Percentiles rank a stretch among this genome's conserved stretches.
Conservation (phyloP, 306 rosid genomes). For the Cucurbita ficifolia region DNA sequence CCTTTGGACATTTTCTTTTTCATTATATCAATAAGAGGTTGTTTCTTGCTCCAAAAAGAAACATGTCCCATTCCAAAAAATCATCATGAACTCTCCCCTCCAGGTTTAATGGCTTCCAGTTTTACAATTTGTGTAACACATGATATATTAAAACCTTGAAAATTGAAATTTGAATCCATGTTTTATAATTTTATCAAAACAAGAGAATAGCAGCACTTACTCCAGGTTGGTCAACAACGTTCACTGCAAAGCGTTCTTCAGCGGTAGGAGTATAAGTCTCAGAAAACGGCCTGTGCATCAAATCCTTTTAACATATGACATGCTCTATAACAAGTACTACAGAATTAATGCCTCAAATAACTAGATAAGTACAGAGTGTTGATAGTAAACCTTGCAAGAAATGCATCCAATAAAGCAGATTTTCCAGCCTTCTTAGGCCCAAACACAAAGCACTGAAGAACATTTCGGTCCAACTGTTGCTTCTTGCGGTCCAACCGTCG, state of each 20-base stretch:
- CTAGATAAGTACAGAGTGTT: background rate
- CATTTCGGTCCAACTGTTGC: constrained; percentile 69
- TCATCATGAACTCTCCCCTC: background rate
- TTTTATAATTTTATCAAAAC: background rate
- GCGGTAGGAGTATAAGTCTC: constrained; percentile 50
- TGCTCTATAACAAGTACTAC: background rate
- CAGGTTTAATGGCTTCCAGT: background rate
- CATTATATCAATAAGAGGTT: no score
- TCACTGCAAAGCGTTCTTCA: constrained; percentile 71
- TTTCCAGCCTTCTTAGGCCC: constrained; percentile 93
- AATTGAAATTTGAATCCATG: background rate
- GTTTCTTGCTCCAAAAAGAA: no score
- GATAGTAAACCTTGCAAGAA: constrained; percentile 52
- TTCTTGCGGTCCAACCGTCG: constrained; percentile 76
- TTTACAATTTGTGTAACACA: background rate
- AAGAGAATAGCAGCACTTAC: constrained; percentile 19
- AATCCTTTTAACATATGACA: constrained; percentile 5
- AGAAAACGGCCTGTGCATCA: constrained; percentile 41
- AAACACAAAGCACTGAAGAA: constrained; percentile 83
- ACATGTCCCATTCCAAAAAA: background rate
- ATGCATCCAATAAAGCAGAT: constrained; percentile 70
- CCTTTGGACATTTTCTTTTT: no score
- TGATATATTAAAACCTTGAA: background rate
- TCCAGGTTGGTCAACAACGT: constrained; percentile 35
- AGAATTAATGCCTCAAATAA: background rate